phyloP scores from a whole-genome alignment of 331 rosid species.

The Telfairia occidentalis region DNA sequence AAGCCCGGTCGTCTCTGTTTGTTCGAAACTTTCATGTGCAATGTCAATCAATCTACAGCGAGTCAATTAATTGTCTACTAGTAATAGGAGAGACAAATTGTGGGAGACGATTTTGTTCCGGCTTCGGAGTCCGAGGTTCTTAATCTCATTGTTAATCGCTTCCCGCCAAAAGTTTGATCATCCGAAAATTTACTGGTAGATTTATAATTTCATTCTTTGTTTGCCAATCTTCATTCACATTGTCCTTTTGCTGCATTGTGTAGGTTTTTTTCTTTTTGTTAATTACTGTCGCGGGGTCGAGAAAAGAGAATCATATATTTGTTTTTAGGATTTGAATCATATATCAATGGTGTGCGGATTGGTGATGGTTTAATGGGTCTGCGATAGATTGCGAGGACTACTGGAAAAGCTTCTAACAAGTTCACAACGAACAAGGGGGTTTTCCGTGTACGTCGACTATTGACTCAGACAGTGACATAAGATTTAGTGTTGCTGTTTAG shows the following conservation, averaged over 20 bases:
- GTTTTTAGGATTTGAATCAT: constrained; percentile 36
- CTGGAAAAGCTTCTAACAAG: constrained; percentile 11
- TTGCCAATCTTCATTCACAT: not conserved
- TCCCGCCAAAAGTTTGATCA: not conserved
- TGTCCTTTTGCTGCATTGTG: not conserved
- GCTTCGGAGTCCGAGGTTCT: not conserved
- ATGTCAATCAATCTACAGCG: not conserved
- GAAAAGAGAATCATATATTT: not conserved
- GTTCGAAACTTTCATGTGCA: not conserved
- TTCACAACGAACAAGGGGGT: not conserved
- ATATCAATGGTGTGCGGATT: constrained; percentile 32
- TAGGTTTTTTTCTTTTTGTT: not conserved
- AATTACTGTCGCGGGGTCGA: not conserved
- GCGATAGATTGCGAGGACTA: constrained; percentile 17
- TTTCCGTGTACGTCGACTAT: constrained; percentile 15
- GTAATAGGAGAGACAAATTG: not conserved
- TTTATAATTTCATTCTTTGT: not conserved
- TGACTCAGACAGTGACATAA: not conserved
- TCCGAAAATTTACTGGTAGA: not conserved
- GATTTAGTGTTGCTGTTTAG: not conserved
- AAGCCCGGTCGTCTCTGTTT: not conserved
- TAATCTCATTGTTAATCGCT: not conserved
- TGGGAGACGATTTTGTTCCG: not conserved
- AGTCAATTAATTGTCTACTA: not conserved
- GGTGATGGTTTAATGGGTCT: constrained; percentile 19